Percentiles rank a stretch among this genome's conserved stretches.
These are phyloP conservation scores for Salix udensis DNA, from an alignment of 345 rosid species.

Conservation along the genomic window DNA sequence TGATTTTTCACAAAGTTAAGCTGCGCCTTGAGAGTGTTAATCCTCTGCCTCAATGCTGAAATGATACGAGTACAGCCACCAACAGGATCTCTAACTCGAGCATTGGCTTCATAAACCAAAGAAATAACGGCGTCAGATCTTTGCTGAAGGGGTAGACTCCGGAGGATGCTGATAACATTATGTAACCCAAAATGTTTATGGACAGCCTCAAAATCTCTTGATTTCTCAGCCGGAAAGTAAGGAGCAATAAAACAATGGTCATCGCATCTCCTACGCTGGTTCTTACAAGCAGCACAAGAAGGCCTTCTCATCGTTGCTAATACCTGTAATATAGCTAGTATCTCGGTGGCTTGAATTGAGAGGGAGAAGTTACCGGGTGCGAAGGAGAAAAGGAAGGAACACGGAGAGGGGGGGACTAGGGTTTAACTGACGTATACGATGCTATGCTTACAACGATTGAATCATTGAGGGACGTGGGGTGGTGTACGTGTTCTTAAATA, in stretches of 20 bases:
- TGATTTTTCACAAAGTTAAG: not conserved
- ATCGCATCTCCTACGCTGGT: slow-evolving; percentile 39
- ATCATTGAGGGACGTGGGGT: not conserved
- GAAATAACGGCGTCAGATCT: slow-evolving; percentile 19
- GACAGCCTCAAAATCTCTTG: slow-evolving; percentile 29
- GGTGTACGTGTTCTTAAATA: not conserved
- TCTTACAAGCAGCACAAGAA: slow-evolving; percentile 52
- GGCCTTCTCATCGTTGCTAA: not conserved
- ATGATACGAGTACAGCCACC: slow-evolving; percentile 29
- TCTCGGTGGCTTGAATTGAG: not conserved
- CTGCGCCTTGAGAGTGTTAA: not conserved
- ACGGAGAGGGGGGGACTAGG: not conserved
- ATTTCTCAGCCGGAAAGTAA: slow-evolving; percentile 33
- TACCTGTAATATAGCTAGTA: not conserved
- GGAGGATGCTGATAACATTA: slow-evolving; percentile 29
- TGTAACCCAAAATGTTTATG: slow-evolving; percentile 46
- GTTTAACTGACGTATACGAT: not conserved
- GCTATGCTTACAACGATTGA: not conserved
- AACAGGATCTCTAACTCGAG: slow-evolving; percentile 40
- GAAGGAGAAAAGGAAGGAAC: not conserved
- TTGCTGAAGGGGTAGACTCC: not conserved
- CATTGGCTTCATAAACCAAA: slow-evolving; percentile 39
- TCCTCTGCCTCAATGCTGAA: not conserved
- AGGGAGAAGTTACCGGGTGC: not conserved
- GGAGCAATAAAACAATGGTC: slow-evolving; percentile 36